Evolutionary conservation across 2,329 filamentous ascomycete species (phyloP), one percentile per base, ranked within the genome.

Genomic region (Domatiomyces catenatus): DNA sequence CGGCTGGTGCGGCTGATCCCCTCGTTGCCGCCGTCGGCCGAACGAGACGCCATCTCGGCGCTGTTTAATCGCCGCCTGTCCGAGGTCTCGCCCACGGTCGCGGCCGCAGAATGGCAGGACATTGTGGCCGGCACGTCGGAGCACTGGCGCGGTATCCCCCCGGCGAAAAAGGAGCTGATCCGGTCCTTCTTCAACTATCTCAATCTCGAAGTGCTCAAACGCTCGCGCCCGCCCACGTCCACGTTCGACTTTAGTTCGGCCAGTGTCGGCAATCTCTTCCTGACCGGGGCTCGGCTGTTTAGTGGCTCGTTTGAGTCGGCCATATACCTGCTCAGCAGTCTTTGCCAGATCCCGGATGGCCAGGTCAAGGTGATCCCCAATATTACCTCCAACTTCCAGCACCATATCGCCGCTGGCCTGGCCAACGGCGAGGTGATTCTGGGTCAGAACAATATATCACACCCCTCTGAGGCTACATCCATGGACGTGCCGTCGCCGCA

Each of bases 331-430:
- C 75, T 96, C 3, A 84, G 84, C 48, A 84, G 83, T 59, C 86
- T 95, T 56, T 94, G 89, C 62, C 80, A 79, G n/a, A 84, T 96
- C 0, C 84, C 87, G 0, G 75, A 79, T 8, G 68, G 71, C 44
- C 75, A 80, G 48, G 80, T 92, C 5, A 76, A 80, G 0, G 87
- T 95, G 0, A 79, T 96, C 15, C 92, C 90, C 0, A 87, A 86
- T 3, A 86, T 96, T 59, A 94, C 94, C 71, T 88, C 84, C 55
- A 96, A 94, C 65, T 95, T 95, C 70, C 86, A 86, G 0, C 86
- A 94, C 61, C 90, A 96, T 66, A 96, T 96, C 58, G 87, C 84
- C 5, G 90, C 88, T 1, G 83, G 84, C 0, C 74, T 96, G 0
- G 71, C 73, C 17, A 79, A 94, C 63, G 87, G 85, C 6, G 80